Base-by-base conservation (phyloP, 1,284 basidiomycete genomes). In the Trametes polyzona region DNA sequence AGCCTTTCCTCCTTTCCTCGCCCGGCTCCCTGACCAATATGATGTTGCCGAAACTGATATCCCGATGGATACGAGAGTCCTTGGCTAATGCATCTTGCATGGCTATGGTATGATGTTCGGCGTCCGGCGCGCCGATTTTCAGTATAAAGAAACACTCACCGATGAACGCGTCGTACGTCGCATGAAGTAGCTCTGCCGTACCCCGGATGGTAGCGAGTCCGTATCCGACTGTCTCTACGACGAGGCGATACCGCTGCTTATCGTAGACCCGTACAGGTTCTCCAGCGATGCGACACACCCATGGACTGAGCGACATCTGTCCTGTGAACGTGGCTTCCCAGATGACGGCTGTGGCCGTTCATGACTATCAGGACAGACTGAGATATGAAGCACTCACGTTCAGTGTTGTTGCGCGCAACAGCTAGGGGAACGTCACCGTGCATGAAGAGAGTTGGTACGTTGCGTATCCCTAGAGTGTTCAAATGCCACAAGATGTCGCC, bases 11-110 rank as follows among this genome's bases (percentile, higher is more conserved):
- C 5, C 44, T 3, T 16, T 4, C 3, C n/a, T 24, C 4, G 23
- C 52, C 2, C 43, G 33, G 17, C 47, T 49, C 21, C 47, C 48
- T 5, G n/a, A 61, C 52, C 2, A 62, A 42, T 2, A 62, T 51
- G 29, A 62, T 59, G 32, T 62, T 62, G 4, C 51, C 51, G 6
- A 58, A 1, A 23, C 57, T 58, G 39, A 62, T 50, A 21, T 62
- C 60, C 11, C 60, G 24, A 29, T 62, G 57, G 4, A 62, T 30
- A 29, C 44, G 43, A 5, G 39, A 44, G 8, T 29, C 55, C 21
- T 48, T 52, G 0, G 2, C 4, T 4, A 23, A 29, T 2, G 52
- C 59, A 14, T 55, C 55, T n/a, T 27, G 17, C 55, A 61, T 57
- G 5, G 52, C 59, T 61, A 24, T 2, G 21, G 2, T 5, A 1